Percentiles rank a stretch among this genome's conserved stretches.
phyloP scores from a whole-genome alignment of 116 monocot species.

The Cymodocea nodosa region DNA sequence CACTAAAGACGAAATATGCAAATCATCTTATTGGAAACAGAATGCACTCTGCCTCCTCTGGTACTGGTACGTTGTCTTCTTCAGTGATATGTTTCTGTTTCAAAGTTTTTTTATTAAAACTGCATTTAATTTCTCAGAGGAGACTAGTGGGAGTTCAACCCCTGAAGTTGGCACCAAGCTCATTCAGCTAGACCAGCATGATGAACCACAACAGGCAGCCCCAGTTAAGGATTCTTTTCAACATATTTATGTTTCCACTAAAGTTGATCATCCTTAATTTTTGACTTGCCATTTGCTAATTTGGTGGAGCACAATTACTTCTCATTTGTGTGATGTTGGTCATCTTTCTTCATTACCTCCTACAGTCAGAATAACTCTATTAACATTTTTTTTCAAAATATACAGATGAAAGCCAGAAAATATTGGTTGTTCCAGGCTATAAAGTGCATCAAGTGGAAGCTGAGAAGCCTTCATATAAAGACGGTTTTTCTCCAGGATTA shows the following conservation, averaged over 20 bases:
- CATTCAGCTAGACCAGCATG: neutral
- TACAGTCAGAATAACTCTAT: neutral
- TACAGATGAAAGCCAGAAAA: slow-evolving; percentile 13
- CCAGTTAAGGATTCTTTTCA: slow-evolving; percentile 38
- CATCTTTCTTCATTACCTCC: too few relatives aligned
- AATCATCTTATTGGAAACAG: slow-evolving; percentile 21
- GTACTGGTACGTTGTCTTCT: too few relatives aligned
- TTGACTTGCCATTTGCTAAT: neutral
- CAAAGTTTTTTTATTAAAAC: too few relatives aligned
- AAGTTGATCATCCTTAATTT: neutral
- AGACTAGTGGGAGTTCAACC: neutral
- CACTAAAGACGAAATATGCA: slow-evolving; percentile 29
- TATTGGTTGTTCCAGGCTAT: slow-evolving; percentile 3
- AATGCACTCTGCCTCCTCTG: slow-evolving; percentile 13
- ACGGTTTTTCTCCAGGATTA: neutral
- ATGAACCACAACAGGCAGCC: slow-evolving; percentile 4
- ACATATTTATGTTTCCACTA: neutral
- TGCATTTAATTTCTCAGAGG: neutral
- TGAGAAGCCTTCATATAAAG: neutral
- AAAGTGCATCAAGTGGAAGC: neutral
- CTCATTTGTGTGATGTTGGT: too few relatives aligned
- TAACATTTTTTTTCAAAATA: neutral
- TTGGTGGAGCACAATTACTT: too few relatives aligned
- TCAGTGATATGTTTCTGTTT: too few relatives aligned
- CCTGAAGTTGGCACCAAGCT: neutral